Evolutionary conservation across 768 basidiomycete genomes (phyloP).

Genomic region (Hericium erinaceus): DNA sequence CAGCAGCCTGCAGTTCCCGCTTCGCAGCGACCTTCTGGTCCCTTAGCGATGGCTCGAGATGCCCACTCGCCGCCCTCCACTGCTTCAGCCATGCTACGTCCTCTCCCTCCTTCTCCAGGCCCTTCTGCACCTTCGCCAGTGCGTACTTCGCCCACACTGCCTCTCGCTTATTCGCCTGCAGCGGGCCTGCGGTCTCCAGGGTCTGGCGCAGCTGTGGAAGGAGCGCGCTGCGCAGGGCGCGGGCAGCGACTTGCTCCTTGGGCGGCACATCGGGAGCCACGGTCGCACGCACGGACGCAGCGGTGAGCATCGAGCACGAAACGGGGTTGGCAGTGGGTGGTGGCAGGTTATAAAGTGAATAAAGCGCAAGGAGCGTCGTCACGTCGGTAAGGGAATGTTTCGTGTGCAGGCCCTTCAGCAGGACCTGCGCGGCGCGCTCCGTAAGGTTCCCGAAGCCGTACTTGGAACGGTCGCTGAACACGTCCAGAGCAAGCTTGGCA

Average conservation of each 20-base stretch:
- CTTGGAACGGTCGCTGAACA: slow-evolving; percentile 54
- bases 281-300: slow-evolving; percentile 42
- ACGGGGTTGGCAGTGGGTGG: slow-evolving; percentile 46
- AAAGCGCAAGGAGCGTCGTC: slow-evolving; percentile 45
- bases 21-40: too few species aligned
- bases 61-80: slow-evolving; percentile 20
- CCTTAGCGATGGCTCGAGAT: background rate
- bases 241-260: too few species aligned
- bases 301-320: slow-evolving; percentile 46
- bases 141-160: slow-evolving; percentile 20
- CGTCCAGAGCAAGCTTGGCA: slow-evolving; percentile 45
- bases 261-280: slow-evolving; percentile 16
- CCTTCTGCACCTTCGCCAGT: slow-evolving; percentile 27
- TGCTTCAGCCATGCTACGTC: slow-evolving; percentile 19
- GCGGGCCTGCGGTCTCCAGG: slow-evolving; percentile 12
- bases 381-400: slow-evolving; percentile 37
- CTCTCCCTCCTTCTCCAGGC: slow-evolving; percentile 20
- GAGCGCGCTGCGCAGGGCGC: too few species aligned
- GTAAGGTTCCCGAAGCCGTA: slow-evolving; percentile 45
- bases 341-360: slow-evolving; percentile 43
- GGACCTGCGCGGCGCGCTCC: slow-evolving; percentile 40
- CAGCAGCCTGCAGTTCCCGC: too few species aligned
- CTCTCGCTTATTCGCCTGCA: slow-evolving; percentile 21
- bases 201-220: slow-evolving; percentile 23
- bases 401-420: slow-evolving; percentile 47